Percentiles rank a stretch among this genome's conserved stretches.
These are phyloP conservation scores for Aspergillus thermomutatus DNA, from an alignment of 2,329 filamentous ascomycete genomes.

Conservation along the genomic window DNA sequence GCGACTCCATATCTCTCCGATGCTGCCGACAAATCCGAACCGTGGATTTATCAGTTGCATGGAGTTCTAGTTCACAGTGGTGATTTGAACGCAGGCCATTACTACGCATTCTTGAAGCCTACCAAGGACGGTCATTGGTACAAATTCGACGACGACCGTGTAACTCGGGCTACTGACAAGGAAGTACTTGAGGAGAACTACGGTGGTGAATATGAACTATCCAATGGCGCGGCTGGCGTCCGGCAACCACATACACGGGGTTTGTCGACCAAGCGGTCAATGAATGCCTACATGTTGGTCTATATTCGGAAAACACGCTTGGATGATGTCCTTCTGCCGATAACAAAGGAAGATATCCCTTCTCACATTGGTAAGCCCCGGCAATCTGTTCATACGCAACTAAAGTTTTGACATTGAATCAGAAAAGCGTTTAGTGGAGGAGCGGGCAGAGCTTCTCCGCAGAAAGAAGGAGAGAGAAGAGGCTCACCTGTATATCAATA, in stretches of 20 bases:
- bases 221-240: slow-evolving; percentile 55
- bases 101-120: slow-evolving; percentile 95
- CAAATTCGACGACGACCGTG: slow-evolving; percentile 94
- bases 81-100: slow-evolving; percentile 94
- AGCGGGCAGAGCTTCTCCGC: slow-evolving; percentile 71
- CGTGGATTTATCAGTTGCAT: slow-evolving; percentile 89
- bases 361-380: slow-evolving; percentile 66
- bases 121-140: slow-evolving; percentile 92
- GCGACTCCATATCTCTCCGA: slow-evolving; percentile 83
- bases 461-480: slow-evolving; percentile 87
- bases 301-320: slow-evolving; percentile 86
- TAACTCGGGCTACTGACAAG: slow-evolving; percentile 86
- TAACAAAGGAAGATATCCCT: slow-evolving; percentile 75
- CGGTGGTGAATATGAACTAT: slow-evolving; percentile 73
- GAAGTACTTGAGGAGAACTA: slow-evolving; percentile 97
- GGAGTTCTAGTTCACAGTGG: slow-evolving; percentile 95
- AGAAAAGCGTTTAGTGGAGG: slow-evolving; percentile 76
- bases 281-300: slow-evolving; percentile 98
- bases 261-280: slow-evolving; percentile 63
- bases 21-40: slow-evolving; percentile 79
- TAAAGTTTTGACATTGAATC: slow-evolving; percentile 1
- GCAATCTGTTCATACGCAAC: not conserved
- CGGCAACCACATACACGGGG: slow-evolving; percentile 64
- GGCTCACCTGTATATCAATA: slow-evolving; percentile 84
- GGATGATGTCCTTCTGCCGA: slow-evolving; percentile 75